Evolutionary conservation across 2,329 filamentous ascomycete species (phyloP), one percentile per base, ranked within the genome.

Genomic region (Ophiostoma perfectum): DNA sequence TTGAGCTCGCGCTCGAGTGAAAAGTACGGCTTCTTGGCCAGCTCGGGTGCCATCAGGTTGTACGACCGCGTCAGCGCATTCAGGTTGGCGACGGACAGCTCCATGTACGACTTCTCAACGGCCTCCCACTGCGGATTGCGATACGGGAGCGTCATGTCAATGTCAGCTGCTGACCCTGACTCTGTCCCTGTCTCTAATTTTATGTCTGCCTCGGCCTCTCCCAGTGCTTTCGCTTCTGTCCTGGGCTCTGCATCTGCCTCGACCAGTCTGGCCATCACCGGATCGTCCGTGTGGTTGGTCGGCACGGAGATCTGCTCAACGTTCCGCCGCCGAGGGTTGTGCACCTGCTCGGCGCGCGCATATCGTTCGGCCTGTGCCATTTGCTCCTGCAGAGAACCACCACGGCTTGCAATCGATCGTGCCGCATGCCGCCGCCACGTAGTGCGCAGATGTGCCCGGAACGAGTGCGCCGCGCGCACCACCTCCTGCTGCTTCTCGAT

Each of bases 401-500:
- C 93, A 68, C 83, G 82, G 69, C 90, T 90, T 0, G 93, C 83
- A 72, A 98, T 96, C 73, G 88, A 84, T 65, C 91, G 82, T 1
- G 92, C 88, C 5, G 90, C 92, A 77, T 96, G 91, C 47, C 93
- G 84, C 75, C 86, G 88, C 94, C 94, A 98, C 73, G 96, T 92
- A 55, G 83, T 86, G 47, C 93, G 83, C 70, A 98, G 75, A n/a
- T 92, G 82, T 2, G 82, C 79, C 2, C 95, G 85, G 75, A 99
- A 97, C 0, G 83, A 82, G 12, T 82, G 84, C 0, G 88, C 84
- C 0, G 90, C 85, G 70, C 86, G 87, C 11, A 88, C 84, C 5
- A 98, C 81, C 74, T 97, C 93, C 76, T 98, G 94, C 77, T 99
- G 95, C 79, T 97, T 98, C 78, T 99, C 95, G 70, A 99, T 98